Evolutionary conservation across 768 basidiomycete genomes (phyloP), one percentile per base, ranked within the genome.

Genomic region (Dentipellis fragilis): DNA sequence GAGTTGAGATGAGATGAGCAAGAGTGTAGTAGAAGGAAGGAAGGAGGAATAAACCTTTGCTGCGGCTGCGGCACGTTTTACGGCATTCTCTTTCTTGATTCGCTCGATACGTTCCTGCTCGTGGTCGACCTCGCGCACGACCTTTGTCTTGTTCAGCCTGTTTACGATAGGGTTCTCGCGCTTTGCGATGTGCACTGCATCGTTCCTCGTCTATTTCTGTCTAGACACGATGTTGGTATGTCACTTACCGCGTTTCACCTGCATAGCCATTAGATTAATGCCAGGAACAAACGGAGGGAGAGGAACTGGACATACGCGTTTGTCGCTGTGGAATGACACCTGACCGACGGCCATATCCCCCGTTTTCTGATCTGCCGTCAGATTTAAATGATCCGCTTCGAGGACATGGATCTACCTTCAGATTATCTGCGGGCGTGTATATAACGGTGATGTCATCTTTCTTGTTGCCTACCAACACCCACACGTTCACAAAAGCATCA

Each of bases 271-370:
- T 19, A 57, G 34, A 35, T 29, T 29, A 29, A 6, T 29, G 29
- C 29, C 29, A 29, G 29, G 29, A 47, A 29, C 23, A 29, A 51
- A 54, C 35, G 57, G 23, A 14, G 40, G 12, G 42, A 38, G 51
- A 11, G 23, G 21, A 14, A 22, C 46, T 8, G 54, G 51, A 45
- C 76, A 39, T 59, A 92, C 92, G 71, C 76, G 77, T 66, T 95
- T 93, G 65, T 96, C 92, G 55, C 75, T 88, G 61, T 97, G 89
- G 68, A 99, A 98, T 0, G 92, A 89, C 0, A 99, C 96, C 64
- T 93, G 88, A 0, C 96, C 96, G 3, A 95, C 85, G 2, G 91
- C 93, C 93, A 96, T 97, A 66, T 95, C 93, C 3, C 95, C 95
- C 7, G 89, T 86, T 91, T 99, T 99, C 90, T 94, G 64, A 10